Percentiles rank a stretch among this genome's conserved stretches.
Conservation (phyloP, 2,329 filamentous ascomycete species). For the Talaromyces funiculosus region DNA sequence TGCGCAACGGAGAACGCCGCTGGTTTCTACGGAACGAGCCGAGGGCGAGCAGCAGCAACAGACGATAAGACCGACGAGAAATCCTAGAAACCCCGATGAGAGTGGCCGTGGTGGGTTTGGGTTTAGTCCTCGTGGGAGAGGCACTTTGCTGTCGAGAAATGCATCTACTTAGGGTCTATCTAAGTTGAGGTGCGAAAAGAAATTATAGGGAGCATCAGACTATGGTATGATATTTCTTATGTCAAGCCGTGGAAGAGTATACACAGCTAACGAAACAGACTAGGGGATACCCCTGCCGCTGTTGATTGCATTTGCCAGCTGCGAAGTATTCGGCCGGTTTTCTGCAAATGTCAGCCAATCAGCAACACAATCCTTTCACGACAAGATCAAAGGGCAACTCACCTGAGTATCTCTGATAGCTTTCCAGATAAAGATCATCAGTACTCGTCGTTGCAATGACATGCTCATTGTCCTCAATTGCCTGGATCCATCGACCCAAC, state of each 20-base stretch:
- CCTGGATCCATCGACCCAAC: slow-evolving; percentile 65
- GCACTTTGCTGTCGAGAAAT: slow-evolving; percentile 1
- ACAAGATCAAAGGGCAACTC: slow-evolving; percentile 24
- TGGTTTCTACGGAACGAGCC: slow-evolving; percentile 29
- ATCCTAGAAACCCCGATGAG: slow-evolving; percentile 71
- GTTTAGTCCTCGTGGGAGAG: slow-evolving; percentile 60
- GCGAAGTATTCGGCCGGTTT: slow-evolving; percentile 55
- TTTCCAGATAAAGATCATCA: slow-evolving; percentile 61
- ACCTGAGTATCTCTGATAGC: slow-evolving; percentile 59
- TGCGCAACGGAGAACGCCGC: slow-evolving; percentile 39
- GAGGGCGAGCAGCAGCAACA: slow-evolving; percentile 30
- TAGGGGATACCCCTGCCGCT: slow-evolving; percentile 50
- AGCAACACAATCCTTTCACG: too few relatives aligned
- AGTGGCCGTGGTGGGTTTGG: slow-evolving; percentile 73
- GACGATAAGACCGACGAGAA: slow-evolving; percentile 53
- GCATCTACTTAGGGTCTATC: not conserved
- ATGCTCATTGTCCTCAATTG: slow-evolving; percentile 59
- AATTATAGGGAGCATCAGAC: not conserved
- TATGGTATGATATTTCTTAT: not conserved
- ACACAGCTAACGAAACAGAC: not conserved
- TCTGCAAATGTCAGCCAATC: slow-evolving; percentile 33
- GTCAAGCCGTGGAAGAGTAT: not conserved
- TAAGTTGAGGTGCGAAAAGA: not conserved
- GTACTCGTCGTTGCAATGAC: slow-evolving; percentile 63
- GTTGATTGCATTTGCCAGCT: slow-evolving; percentile 56